Evolutionary conservation across 352 stramenopile genomes (phyloP), one percentile per base, ranked within the genome.

Genomic region (Globisporangium rhizosaccharum): DNA sequence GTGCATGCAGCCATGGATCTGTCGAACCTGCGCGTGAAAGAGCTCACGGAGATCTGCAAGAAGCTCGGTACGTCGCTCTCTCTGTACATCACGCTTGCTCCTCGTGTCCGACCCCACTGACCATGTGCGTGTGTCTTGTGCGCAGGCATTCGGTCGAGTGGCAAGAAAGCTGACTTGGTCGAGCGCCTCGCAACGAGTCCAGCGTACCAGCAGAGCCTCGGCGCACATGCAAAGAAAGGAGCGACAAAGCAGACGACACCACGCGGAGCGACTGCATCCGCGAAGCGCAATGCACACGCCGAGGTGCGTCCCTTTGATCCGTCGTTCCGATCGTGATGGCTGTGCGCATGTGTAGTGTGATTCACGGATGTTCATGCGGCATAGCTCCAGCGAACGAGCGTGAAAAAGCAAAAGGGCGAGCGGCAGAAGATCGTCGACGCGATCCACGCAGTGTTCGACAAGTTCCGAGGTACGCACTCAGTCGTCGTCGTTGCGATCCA

Each of bases 11-110:
- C 20, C 51, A 91, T 92, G 76, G 80, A 92, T 73, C 72, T 90
- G 53, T 70, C 76, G 53, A 73, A 57, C 56, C 62, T 92, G 30
- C 82, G 82, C 50, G 75, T 92, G 25, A 92, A 90, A 56, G 82
- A 92, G n/a, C 79, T 92, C n/a, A 70, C 71, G 9, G 80, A 90
- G 48, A 85, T 92, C 56, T 92, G 82, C 76, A 87, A 86, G 65
- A 78, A 72, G 8, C 42, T 57, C 41, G 51, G 51, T 63, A 30
- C 44, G 51, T 53, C 14, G 11, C 3, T 11, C 3, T 51, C 26
- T 51, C 23, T 42, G 17, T 20, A 36, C 14, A 12, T 9, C 3
- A 12, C 18, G 6, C 15, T 36, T 47, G 39, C 26, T 49, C 20
- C 15, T 25, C 51, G 5, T 23, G n/a, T 9, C 25, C 20, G 26